A percentile compares a stretch with the other conserved stretches of the same genome.
Evolutionary conservation across 2,329 filamentous ascomycete genomes (phyloP).

Genomic region (Calonectria leucothoes): DNA sequence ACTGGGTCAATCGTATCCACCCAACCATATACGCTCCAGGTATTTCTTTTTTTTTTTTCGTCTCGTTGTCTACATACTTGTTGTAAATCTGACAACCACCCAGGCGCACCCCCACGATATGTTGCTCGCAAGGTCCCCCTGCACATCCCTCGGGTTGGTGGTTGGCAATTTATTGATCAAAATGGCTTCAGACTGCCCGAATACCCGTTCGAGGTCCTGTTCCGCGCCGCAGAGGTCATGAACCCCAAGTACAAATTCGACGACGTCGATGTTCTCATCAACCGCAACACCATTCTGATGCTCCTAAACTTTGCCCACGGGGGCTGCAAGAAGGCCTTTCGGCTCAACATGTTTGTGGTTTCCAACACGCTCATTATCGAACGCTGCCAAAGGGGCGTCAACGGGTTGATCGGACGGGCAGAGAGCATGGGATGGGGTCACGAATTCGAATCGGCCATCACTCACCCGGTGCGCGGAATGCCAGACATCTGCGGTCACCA

Average conservation of each 20-base stretch:
- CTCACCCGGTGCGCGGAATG: slow-evolving; percentile 9
- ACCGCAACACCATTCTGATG: slow-evolving; percentile 37
- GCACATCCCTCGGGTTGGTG: background rate
- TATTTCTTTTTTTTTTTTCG: background rate
- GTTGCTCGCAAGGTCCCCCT: background rate
- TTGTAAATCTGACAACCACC: background rate
- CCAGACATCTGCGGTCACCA: slow-evolving; percentile 19
- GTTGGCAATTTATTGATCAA: slow-evolving; percentile 26
- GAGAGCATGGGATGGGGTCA: slow-evolving; percentile 1
- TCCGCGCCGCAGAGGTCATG: slow-evolving; percentile 41
- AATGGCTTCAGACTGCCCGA: slow-evolving; percentile 20
- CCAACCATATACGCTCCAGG: slow-evolving; percentile 26
- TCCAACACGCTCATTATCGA: slow-evolving; percentile 31
- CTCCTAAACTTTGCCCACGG: slow-evolving; percentile 40
- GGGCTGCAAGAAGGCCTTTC: slow-evolving; percentile 24
- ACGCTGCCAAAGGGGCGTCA: slow-evolving; percentile 10
- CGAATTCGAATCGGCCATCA: slow-evolving; percentile 27
- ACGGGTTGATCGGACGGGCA: background rate
- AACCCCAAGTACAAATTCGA: slow-evolving; percentile 37
- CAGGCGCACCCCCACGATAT: slow-evolving; percentile 16
- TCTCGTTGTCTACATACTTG: accelerated
- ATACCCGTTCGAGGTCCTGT: slow-evolving; percentile 43
- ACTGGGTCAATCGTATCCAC: slow-evolving; percentile 2
- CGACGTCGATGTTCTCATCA: slow-evolving; percentile 44
- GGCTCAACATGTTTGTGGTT: slow-evolving; percentile 26